phyloP scores from a whole-genome alignment of 2,329 filamentous ascomycete species.

The Cladorrhinum sp. region DNA sequence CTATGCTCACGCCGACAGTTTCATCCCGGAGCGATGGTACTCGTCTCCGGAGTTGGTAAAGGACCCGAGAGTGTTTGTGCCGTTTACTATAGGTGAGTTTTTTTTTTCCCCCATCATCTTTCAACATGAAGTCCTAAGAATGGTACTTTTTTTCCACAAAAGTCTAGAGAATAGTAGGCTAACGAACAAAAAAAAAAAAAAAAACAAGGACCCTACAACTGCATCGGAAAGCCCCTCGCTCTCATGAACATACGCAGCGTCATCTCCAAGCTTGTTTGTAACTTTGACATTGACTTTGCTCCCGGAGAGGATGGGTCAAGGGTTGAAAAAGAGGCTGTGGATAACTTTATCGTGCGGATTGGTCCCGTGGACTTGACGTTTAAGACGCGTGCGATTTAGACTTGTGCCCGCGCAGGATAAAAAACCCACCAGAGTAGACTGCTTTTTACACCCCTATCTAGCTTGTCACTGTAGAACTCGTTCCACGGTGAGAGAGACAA shows the following conservation, averaged over 20 bases:
- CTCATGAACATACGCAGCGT: not conserved
- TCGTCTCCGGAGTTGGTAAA: slow-evolving; percentile 7
- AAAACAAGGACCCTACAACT: not conserved
- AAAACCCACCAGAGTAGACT: too few relatives aligned
- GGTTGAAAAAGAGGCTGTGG: not conserved
- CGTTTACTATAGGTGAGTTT: not conserved
- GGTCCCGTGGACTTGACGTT: not conserved
- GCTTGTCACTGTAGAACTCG: too few relatives aligned
- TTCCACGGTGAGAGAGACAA: too few relatives aligned
- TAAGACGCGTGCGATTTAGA: not conserved
- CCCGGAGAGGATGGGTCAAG: not conserved
- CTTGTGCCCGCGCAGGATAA: too few relatives aligned
- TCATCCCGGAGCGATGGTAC: slow-evolving; percentile 10
- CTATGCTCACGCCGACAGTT: not conserved
- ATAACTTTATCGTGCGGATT: not conserved
- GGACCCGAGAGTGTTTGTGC: slow-evolving; percentile 1
- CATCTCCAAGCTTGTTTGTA: not conserved
- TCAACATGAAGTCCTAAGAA: too few relatives aligned
- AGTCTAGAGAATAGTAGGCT: too few relatives aligned
- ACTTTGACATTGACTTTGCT: not conserved
- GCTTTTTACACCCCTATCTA: too few relatives aligned
- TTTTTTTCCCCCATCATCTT: too few relatives aligned
- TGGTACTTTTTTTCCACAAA: too few relatives aligned
- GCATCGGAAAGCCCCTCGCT: not conserved
- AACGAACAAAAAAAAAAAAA: too few relatives aligned